phyloP scores from a whole-genome alignment of 108 stramenopile genomes.

The Thalassiosira profunda region DNA sequence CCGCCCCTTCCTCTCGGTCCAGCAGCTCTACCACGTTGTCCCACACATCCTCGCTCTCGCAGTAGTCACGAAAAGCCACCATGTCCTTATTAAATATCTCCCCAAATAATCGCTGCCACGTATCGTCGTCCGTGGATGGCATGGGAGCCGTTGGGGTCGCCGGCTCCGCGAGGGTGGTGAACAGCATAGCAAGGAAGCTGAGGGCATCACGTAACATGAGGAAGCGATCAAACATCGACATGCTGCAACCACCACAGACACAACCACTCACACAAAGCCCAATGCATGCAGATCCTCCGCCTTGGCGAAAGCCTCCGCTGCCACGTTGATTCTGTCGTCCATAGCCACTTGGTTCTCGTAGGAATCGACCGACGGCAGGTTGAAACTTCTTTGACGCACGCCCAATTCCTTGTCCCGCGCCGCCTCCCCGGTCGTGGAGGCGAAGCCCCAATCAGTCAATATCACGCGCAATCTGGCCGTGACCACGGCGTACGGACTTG shows the following conservation, averaged over 20 bases:
- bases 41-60: slow-evolving; percentile 84
- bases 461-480: slow-evolving; percentile 51
- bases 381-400: slow-evolving; percentile 67
- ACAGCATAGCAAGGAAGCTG: slow-evolving; percentile 70
- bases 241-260: too few relatives aligned
- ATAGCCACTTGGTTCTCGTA: slow-evolving; percentile 8
- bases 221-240: too few relatives aligned
- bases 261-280: slow-evolving; percentile 89
- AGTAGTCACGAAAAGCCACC: slow-evolving; percentile 80
- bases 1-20: slow-evolving; percentile 76
- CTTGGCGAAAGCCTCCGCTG: slow-evolving; percentile 64
- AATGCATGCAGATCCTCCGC: slow-evolving; percentile 89
- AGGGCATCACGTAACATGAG: too few relatives aligned
- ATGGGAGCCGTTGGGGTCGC: slow-evolving; percentile 54
- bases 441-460: slow-evolving; percentile 82
- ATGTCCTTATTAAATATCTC: slow-evolving; percentile 89
- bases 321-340: too few relatives aligned
- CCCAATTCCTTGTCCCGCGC: slow-evolving; percentile 66
- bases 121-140: slow-evolving; percentile 87
- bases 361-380: slow-evolving; percentile 39
- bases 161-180: slow-evolving; percentile 72
- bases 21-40: slow-evolving; percentile 61
- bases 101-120: slow-evolving; percentile 69
- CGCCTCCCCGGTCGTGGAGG: slow-evolving; percentile 56
- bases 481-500: slow-evolving; percentile 52